Percentiles rank a stretch among this genome's conserved stretches.
Conservation (phyloP, 108 stramenopile species). For the Cyclotella baltica region DNA sequence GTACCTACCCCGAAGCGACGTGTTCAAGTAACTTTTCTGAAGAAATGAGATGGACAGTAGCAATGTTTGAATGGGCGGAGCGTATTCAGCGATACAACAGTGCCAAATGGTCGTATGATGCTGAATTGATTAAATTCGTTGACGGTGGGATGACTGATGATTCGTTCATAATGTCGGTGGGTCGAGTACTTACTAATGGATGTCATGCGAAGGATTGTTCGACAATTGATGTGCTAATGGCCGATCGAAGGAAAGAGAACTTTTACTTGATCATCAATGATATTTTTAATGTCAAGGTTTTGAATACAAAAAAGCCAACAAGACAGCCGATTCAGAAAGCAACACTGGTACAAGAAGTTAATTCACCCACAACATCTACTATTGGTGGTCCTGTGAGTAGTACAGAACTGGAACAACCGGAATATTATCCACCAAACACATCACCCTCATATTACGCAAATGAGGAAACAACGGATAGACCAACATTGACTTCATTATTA, state of each 20-base stretch:
- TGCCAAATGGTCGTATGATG: conserved; percentile 23
- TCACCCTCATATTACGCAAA: too few species aligned
- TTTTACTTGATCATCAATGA: conserved; percentile 46
- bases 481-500: too few species aligned
- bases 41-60: conserved; percentile 44
- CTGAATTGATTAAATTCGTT: conserved; percentile 26
- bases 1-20: conserved; percentile 34
- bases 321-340: neutral
- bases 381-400: too few species aligned
- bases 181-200: conserved; percentile 29
- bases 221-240: conserved; percentile 26
- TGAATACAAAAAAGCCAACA: conserved; percentile 9
- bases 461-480: too few species aligned
- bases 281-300: conserved; percentile 25
- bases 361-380: too few species aligned
- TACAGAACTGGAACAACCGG: too few species aligned
- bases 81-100: conserved; percentile 33
- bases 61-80: conserved; percentile 52
- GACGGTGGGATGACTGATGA: conserved; percentile 36
- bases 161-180: conserved; percentile 37
- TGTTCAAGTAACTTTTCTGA: conserved; percentile 27
- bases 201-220: conserved; percentile 38
- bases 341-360: too few species aligned
- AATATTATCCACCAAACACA: too few species aligned
- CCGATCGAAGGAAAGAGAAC: conserved; percentile 24